Evolutionary conservation across 768 basidiomycete species (phyloP).

Genomic region (Thelephora ganbajun): DNA sequence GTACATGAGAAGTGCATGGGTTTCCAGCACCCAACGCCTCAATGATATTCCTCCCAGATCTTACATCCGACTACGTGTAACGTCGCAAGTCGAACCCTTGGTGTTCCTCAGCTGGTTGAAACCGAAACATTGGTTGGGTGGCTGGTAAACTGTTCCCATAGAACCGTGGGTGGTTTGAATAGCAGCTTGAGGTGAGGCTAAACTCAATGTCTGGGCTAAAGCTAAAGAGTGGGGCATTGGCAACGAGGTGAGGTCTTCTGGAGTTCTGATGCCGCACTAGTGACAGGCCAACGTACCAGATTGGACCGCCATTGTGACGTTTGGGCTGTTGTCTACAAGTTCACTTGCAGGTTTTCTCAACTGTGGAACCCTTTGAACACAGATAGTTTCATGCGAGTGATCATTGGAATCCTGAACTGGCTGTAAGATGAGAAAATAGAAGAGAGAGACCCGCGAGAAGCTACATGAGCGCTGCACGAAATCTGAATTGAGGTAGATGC

Average conservation of each 20-base stretch:
- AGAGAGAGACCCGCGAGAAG: constrained; percentile 32
- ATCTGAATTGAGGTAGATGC: constrained; percentile 64
- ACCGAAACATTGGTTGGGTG: constrained; percentile 76
- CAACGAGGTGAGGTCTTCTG: too few relatives aligned
- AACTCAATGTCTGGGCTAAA: constrained; percentile 73
- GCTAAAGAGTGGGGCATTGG: too few relatives aligned
- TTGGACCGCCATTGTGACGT: constrained; percentile 75
- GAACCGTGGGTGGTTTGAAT: constrained; percentile 86
- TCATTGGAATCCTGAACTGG: constrained; percentile 66
- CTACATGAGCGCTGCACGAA: constrained; percentile 67
- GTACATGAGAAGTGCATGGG: too few relatives aligned
- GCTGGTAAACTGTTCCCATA: constrained; percentile 73
- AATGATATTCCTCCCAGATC: too few relatives aligned
- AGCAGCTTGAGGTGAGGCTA: constrained; percentile 70
- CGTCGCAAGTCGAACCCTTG: constrained; percentile 78
- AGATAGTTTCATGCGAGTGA: constrained; percentile 54
- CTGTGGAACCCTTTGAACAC: background rate
- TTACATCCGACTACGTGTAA: too few relatives aligned
- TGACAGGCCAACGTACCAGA: constrained; percentile 90
- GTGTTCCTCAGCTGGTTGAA: constrained; percentile 74
- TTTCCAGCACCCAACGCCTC: too few relatives aligned
- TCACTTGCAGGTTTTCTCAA: constrained; percentile 27
- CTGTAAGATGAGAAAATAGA: constrained; percentile 23
- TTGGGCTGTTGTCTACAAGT: constrained; percentile 40
- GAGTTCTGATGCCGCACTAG: constrained; percentile 44